These are phyloP conservation scores for Fusarium sp. DNA, from an alignment of 2,329 filamentous ascomycete genomes.

Conservation along the genomic window DNA sequence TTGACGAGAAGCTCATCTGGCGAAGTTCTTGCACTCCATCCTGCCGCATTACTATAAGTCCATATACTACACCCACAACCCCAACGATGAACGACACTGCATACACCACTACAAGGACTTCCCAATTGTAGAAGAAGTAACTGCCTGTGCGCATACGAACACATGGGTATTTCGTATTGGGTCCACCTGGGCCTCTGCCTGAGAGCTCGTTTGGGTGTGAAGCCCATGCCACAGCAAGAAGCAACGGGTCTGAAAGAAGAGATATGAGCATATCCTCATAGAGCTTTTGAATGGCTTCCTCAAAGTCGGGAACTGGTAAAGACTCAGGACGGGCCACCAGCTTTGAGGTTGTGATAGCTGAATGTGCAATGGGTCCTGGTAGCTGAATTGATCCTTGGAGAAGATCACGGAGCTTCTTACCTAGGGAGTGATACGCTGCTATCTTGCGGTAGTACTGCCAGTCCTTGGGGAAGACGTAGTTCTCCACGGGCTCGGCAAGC, in stretches of 20 bases:
- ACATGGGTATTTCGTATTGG: slow-evolving; percentile 17
- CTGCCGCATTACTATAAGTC: slow-evolving; percentile 24
- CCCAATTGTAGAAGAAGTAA: slow-evolving; percentile 30
- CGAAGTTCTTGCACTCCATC: slow-evolving; percentile 32
- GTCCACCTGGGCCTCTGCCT: slow-evolving; percentile 9
- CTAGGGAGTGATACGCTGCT: slow-evolving; percentile 28
- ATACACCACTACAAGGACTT: slow-evolving; percentile 23
- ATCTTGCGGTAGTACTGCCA: slow-evolving; percentile 19
- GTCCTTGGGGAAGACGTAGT: slow-evolving; percentile 19
- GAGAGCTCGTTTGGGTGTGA: slow-evolving; percentile 19
- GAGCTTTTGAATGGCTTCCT: slow-evolving; percentile 1
- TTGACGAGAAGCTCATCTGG: slow-evolving; percentile 31
- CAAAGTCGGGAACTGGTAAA: slow-evolving; percentile 17
- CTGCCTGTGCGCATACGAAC: slow-evolving; percentile 13
- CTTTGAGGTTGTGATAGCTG: slow-evolving; percentile 18
- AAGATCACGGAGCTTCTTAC: slow-evolving; percentile 23
- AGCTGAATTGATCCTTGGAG: slow-evolving; percentile 24
- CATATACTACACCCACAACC: slow-evolving; percentile 11
- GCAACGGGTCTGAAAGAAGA: slow-evolving; percentile 31
- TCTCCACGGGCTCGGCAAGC: slow-evolving; percentile 8
- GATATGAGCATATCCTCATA: slow-evolving; percentile 38
- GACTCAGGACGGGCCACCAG: slow-evolving; percentile 29
- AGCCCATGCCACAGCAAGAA: slow-evolving; percentile 36
- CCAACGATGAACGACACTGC: slow-evolving; percentile 18
- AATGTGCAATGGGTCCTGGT: slow-evolving; percentile 7